phyloP scores from a whole-genome alignment of 441 rosid genomes.

The Macaranga tanarius region DNA sequence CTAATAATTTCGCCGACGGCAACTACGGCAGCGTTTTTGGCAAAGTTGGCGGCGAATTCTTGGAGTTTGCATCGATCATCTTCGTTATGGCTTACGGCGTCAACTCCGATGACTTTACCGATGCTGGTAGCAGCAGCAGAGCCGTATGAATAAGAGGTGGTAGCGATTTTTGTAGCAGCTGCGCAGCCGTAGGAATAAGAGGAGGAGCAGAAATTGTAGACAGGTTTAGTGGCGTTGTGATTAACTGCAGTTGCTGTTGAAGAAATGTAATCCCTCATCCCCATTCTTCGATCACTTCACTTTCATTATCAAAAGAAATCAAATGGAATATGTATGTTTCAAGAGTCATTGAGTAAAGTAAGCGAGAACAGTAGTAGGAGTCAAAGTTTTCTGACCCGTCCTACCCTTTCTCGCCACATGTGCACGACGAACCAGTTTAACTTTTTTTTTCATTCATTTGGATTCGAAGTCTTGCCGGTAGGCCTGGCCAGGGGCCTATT shows the following conservation, averaged over 20 bases:
- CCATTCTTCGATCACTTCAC: background rate
- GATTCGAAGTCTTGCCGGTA: too few species aligned
- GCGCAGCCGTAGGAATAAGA: background rate
- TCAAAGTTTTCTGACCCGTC: too few species aligned
- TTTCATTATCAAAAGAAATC: too few species aligned
- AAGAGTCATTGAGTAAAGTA: background rate
- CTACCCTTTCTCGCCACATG: too few species aligned
- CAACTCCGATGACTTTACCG: background rate
- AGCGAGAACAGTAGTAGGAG: background rate
- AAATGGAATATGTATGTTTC: background rate
- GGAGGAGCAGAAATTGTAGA: background rate
- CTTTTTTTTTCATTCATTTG: too few species aligned
- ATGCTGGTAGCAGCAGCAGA: background rate
- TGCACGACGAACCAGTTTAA: too few species aligned
- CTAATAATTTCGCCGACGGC: background rate
- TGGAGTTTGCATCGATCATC: background rate
- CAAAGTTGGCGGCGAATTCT: background rate
- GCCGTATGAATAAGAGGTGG: background rate
- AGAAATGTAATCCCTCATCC: background rate
- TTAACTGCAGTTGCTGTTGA: conserved; percentile 6
- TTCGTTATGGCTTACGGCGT: background rate
- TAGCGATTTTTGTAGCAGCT: background rate
- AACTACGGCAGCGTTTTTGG: background rate
- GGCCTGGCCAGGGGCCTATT: too few species aligned
- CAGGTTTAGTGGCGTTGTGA: background rate